Evolutionary conservation across 371 early-diverging fungal genomes (phyloP).

Genomic region (Actinomucor elegans): DNA sequence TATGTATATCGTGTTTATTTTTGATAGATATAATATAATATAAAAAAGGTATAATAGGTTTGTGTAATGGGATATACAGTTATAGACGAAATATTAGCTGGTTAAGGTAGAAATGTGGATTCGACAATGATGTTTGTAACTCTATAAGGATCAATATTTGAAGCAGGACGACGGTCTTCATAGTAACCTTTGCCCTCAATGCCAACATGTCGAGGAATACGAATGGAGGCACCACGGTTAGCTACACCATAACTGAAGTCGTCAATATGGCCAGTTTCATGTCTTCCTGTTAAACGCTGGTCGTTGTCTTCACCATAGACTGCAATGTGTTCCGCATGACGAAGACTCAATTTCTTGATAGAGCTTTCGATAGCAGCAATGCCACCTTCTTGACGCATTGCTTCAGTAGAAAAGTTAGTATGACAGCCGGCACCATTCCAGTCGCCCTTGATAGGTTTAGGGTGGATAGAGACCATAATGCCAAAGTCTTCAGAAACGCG

Average conservation of each 20-base stretch:
- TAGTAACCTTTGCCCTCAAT: conserved; percentile 47
- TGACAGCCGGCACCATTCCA: conserved; percentile 55
- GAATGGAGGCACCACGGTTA: conserved; percentile 54
- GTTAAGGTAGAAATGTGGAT: conserved; percentile 25
- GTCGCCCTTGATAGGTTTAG: conserved; percentile 52
- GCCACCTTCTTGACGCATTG: conserved; percentile 48
- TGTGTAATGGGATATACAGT: conserved; percentile 4
- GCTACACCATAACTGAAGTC: conserved; percentile 51
- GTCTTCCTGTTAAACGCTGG: conserved; percentile 46
- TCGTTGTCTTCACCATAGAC: conserved; percentile 57
- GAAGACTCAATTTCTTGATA: conserved; percentile 43
- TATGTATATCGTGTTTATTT: too few species aligned
- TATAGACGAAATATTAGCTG: not conserved
- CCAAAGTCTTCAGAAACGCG: conserved; percentile 56
- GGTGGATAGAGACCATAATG: conserved; percentile 43
- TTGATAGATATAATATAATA: not conserved
- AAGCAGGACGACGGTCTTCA: conserved; percentile 55
- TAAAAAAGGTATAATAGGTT: not conserved
- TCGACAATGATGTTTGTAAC: conserved; percentile 47
- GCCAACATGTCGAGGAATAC: conserved; percentile 49
- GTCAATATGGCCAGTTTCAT: conserved; percentile 54
- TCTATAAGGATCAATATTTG: conserved; percentile 54
- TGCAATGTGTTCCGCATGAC: conserved; percentile 48
- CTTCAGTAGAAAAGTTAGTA: conserved; percentile 50
- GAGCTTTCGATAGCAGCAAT: conserved; percentile 48